Conservation (phyloP, 2,329 filamentous ascomycete genomes). For the Alternaria gansuensis region DNA sequence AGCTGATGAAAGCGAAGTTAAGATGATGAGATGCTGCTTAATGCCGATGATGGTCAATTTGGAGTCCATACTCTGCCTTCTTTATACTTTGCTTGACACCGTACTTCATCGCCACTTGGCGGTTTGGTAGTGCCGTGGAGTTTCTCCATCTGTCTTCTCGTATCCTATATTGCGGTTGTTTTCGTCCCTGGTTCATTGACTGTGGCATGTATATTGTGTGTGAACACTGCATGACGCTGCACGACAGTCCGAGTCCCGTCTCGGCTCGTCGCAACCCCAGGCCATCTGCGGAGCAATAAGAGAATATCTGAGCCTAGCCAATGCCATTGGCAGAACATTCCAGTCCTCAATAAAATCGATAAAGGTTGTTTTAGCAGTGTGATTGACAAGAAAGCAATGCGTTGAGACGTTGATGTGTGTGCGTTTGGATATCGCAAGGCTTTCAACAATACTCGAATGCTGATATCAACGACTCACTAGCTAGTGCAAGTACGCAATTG, state of each 20-base stretch:
- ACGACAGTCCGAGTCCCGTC: neutral
- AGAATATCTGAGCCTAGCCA: neutral
- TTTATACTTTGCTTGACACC: constrained; percentile 12
- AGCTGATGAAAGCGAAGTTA: constrained; percentile 5
- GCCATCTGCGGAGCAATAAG: constrained; percentile 4
- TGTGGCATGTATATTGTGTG: neutral
- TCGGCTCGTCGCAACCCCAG: neutral
- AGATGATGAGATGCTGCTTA: constrained; percentile 6
- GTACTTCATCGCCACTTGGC: neutral
- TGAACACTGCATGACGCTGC: constrained; percentile 1
- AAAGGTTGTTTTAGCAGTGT: neutral
- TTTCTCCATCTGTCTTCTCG: constrained; percentile 4
- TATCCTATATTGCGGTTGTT: constrained; percentile 8
- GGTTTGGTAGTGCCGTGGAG: neutral
- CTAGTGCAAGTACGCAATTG: neutral
- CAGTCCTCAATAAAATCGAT: neutral
- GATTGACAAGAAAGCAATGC: neutral
- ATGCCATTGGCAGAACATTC: neutral
- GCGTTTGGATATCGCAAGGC: neutral
- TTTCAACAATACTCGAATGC: neutral
- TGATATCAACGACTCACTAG: neutral
- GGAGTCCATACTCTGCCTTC: constrained; percentile 1
- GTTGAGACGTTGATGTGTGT: neutral
- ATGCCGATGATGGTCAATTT: constrained; percentile 4
- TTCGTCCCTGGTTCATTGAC: constrained; percentile 4